A percentile compares a stretch with the other conserved stretches of the same genome.
Conservation (phyloP, 441 rosid species). For the Hura crepitans region DNA sequence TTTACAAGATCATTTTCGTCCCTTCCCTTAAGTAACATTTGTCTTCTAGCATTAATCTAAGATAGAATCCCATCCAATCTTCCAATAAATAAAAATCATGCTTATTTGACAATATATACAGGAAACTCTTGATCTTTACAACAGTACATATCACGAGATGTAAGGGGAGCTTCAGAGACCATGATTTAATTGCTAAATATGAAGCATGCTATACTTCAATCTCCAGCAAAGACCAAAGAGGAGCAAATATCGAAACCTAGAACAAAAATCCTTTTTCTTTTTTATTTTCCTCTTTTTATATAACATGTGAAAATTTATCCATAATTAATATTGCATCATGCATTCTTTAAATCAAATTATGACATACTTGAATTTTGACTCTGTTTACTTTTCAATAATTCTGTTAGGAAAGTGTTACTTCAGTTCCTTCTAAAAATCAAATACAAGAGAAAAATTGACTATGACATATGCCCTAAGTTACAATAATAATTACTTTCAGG, state of each 20-base stretch:
- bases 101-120: background rate
- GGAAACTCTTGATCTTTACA: background rate
- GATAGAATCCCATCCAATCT: background rate
- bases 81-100: background rate
- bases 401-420: background rate
- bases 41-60: slow-evolving; percentile 6
- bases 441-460: no score
- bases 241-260: background rate
- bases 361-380: background rate
- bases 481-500: no score
- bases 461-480: no score
- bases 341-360: background rate
- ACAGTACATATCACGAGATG: background rate
- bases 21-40: background rate
- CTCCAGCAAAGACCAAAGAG: no score
- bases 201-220: background rate
- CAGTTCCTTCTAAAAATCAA: no score
- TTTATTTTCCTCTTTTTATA: background rate
- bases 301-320: background rate
- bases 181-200: background rate
- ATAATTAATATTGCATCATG: background rate
- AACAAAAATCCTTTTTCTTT: background rate
- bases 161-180: background rate
- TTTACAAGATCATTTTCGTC: background rate
- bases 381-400: background rate